Evolutionary conservation across 2,329 filamentous ascomycete species (phyloP).

Genomic region (Colletotrichum sp.): DNA sequence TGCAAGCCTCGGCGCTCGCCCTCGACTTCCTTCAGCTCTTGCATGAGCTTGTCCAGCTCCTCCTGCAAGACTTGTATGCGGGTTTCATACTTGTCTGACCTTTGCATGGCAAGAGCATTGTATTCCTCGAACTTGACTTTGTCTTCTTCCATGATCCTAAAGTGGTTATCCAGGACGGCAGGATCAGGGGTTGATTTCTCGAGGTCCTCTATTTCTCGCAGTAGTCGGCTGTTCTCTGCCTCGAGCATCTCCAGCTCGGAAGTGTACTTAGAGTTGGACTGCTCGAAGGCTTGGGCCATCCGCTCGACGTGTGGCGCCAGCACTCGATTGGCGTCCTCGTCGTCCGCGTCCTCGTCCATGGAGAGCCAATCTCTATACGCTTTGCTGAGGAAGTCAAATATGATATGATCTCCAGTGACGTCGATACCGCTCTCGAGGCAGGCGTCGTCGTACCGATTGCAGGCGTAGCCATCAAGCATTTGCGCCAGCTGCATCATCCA

Average conservation of each 20-base stretch:
- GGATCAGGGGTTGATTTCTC: slow-evolving; percentile 87
- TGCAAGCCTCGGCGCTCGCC: slow-evolving; percentile 82
- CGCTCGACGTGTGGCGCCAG: slow-evolving; percentile 82
- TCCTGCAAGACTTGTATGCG: slow-evolving; percentile 83
- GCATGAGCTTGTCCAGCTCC: slow-evolving; percentile 78
- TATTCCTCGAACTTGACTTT: slow-evolving; percentile 95
- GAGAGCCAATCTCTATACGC: slow-evolving; percentile 94
- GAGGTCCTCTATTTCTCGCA: slow-evolving; percentile 86
- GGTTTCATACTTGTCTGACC: slow-evolving; percentile 86
- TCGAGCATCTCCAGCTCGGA: slow-evolving; percentile 87
- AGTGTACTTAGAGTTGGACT: slow-evolving; percentile 81
- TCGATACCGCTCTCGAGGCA: slow-evolving; percentile 89
- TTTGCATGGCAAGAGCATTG: slow-evolving; percentile 81
- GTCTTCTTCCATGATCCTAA: slow-evolving; percentile 93
- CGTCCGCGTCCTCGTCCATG: slow-evolving; percentile 86
- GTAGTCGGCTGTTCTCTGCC: slow-evolving; percentile 79
- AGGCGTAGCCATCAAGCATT: slow-evolving; percentile 85
- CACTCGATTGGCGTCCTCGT: slow-evolving; percentile 80
- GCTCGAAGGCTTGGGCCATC: slow-evolving; percentile 89
- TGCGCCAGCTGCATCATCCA: slow-evolving; percentile 99
- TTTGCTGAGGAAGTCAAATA: slow-evolving; percentile 87
- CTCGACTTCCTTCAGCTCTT: slow-evolving; percentile 79
- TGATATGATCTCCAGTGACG: slow-evolving; percentile 87
- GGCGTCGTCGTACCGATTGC: slow-evolving; percentile 85
- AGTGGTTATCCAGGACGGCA: slow-evolving; percentile 83